Evolutionary conservation across 2,329 filamentous ascomycete species (phyloP).

Genomic region (Ascochyta pisi): DNA sequence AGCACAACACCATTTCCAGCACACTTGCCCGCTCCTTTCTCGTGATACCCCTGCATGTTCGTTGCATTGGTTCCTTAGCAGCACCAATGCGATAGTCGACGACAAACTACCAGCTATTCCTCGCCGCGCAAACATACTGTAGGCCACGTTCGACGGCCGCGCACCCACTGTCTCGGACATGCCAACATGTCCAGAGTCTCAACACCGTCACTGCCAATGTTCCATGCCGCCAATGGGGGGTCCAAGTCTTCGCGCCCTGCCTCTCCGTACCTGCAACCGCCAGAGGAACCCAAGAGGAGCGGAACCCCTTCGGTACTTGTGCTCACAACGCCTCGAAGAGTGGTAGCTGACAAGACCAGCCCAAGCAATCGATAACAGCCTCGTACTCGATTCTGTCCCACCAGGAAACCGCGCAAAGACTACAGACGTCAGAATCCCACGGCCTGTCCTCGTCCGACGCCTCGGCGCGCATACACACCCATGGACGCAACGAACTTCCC

Average conservation of each 20-base stretch:
- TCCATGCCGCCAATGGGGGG: slow-evolving; percentile 54
- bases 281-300: slow-evolving; percentile 36
- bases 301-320: slow-evolving; percentile 39
- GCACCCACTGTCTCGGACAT: slow-evolving; percentile 48
- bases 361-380: slow-evolving; percentile 52
- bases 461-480: slow-evolving; percentile 75
- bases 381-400: slow-evolving; percentile 72
- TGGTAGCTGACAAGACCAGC: slow-evolving; percentile 16
- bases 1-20: slow-evolving; percentile 13
- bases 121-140: slow-evolving; percentile 19
- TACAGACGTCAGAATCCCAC: slow-evolving; percentile 82
- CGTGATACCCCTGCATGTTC: slow-evolving; percentile 13
- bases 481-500: slow-evolving; percentile 93
- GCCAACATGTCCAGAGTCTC: slow-evolving; percentile 69
- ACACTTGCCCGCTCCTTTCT: slow-evolving; percentile 8
- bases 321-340: neutral
- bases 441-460: slow-evolving; percentile 85
- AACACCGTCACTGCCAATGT: slow-evolving; percentile 64
- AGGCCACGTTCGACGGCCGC: slow-evolving; percentile 44
- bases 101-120: slow-evolving; percentile 4
- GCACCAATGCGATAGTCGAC: slow-evolving; percentile 36
- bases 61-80: slow-evolving; percentile 9
- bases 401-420: slow-evolving; percentile 75
- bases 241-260: slow-evolving; percentile 36
- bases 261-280: slow-evolving; percentile 42